Evolutionary conservation across 768 basidiomycete species (phyloP).

Genomic region (Kwoniella sp.): DNA sequence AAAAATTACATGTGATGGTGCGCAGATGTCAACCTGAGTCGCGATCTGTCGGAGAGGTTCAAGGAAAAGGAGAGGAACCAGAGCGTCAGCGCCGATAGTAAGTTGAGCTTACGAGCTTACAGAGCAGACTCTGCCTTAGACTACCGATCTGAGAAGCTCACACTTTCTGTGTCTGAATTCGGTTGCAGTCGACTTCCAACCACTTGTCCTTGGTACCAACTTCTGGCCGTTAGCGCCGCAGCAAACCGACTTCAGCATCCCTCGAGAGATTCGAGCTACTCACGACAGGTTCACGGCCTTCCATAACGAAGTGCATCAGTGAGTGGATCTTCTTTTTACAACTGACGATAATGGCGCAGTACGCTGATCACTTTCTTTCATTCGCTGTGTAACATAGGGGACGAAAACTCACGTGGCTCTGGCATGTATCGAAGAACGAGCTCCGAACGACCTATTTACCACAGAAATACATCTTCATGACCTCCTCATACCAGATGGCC

Average conservation of each 20-base stretch:
- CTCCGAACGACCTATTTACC: constrained; percentile 87
- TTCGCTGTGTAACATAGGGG: constrained; percentile 58
- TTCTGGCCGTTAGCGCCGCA: constrained; percentile 89
- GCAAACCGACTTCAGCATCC: constrained; percentile 80
- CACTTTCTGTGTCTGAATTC: too few relatives aligned
- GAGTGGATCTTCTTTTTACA: constrained; percentile 6
- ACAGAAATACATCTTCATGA: constrained; percentile 95
- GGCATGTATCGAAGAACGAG: constrained; percentile 98
- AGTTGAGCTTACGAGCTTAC: neutral
- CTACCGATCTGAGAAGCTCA: too few relatives aligned
- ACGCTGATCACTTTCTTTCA: too few relatives aligned
- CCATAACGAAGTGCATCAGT: constrained; percentile 67
- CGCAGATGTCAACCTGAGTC: constrained; percentile 89
- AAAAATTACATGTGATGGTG: neutral
- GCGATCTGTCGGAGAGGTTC: constrained; percentile 92
- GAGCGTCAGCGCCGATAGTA: constrained; percentile 15
- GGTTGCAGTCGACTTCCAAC: constrained; percentile 73
- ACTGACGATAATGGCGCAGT: neutral
- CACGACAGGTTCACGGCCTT: constrained; percentile 90
- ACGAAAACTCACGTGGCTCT: constrained; percentile 94
- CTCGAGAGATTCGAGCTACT: constrained; percentile 79
- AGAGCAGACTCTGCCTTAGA: neutral
- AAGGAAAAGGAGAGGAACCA: constrained; percentile 85
- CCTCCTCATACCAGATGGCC: constrained; percentile 91
- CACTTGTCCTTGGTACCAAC: constrained; percentile 92